Evolutionary conservation across 352 stramenopile species (phyloP), one percentile per base, ranked within the genome.

Genomic region (Phytophthora fragariae): DNA sequence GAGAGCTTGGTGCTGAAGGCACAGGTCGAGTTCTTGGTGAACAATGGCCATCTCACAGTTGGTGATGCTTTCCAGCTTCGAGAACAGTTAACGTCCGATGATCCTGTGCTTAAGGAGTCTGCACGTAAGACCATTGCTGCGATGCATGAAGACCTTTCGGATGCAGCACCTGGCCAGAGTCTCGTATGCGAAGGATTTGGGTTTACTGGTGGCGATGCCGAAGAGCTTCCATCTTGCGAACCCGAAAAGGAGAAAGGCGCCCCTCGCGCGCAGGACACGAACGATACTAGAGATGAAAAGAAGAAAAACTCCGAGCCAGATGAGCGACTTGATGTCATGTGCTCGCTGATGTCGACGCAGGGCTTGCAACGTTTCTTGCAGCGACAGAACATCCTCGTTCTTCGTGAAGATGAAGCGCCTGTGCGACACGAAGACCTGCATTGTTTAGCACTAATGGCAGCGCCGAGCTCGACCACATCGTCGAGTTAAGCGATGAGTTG

Each of bases 1-100:
- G 67, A 82, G 37, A 70, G 60, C 63, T 70, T 93, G 41, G 75
- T 95, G 35, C 31, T 94, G 17, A 85, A 88, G 21, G 88, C 88
- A 0, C 90, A 96, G 49, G 72, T 95, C 41, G 90, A 96, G 62
- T 92, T 84, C 21, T 72, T 96, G 19, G 85, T 94, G 21, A 89
- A 93, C 55, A 81, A 75, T 29, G 82, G 82, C 2, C 78, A 82
- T 27, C 44, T 96, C 17, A 93, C 85, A 0, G 72, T 81, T 35
- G 83, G 77, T 12, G 90, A 96, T 60, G 85, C 90, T 10, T 94
- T 88, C 54, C 84, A 93, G 44, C 79, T 96, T 19, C 79, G 86
- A 64, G 80, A 90, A 29, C 76, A 84, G 7, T 68, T 96, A 37
- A 75, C 82, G 19, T 92, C 87, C 1, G 70, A 83, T 27, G 85